A percentile compares a stretch with the other conserved stretches of the same genome.
These are phyloP conservation scores for Cylindrotheca closterium DNA, from an alignment of 108 stramenopile genomes.

Conservation along the genomic window DNA sequence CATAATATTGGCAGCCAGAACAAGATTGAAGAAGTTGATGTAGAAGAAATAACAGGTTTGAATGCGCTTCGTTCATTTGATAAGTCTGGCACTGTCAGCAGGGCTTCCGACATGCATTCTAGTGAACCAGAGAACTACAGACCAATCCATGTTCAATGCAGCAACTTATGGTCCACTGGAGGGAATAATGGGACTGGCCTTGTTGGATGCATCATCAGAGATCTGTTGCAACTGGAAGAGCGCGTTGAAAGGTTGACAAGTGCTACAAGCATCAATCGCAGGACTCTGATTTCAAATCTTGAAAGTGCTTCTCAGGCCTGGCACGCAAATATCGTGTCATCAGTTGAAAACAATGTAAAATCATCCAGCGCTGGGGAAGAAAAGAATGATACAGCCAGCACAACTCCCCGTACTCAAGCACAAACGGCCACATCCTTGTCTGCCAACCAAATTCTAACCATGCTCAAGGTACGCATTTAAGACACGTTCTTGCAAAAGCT, in stretches of 20 bases:
- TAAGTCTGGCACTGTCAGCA: slow-evolving; percentile 17
- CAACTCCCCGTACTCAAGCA: no score
- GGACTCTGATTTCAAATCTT: slow-evolving; percentile 54
- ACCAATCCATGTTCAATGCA: slow-evolving; percentile 25
- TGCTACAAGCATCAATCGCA: slow-evolving; percentile 54
- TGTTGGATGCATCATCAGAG: slow-evolving; percentile 52
- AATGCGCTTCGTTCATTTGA: slow-evolving; percentile 48
- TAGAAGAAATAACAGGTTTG: slow-evolving; percentile 62
- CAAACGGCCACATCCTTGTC: no score
- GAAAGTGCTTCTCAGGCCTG: slow-evolving; percentile 57
- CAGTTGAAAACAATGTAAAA: not conserved
- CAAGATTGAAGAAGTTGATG: slow-evolving; percentile 34
- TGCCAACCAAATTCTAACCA: slow-evolving; percentile 37
- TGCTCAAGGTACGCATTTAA: slow-evolving; percentile 43
- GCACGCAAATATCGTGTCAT: no score
- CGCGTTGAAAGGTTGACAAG: slow-evolving; percentile 57
- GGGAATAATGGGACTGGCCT: slow-evolving; percentile 62
- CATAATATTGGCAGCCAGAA: slow-evolving; percentile 11
- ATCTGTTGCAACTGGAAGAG: slow-evolving; percentile 65
- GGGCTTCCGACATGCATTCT: slow-evolving; percentile 16
- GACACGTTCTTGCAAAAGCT: no score
- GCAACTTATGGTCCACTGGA: slow-evolving; percentile 38
- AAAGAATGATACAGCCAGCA: not conserved
- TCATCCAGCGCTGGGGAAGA: not conserved
- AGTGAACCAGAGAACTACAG: slow-evolving; percentile 2